Evolutionary conservation across 139 green algal genomes (phyloP).

Genomic region (Chara braunii): DNA sequence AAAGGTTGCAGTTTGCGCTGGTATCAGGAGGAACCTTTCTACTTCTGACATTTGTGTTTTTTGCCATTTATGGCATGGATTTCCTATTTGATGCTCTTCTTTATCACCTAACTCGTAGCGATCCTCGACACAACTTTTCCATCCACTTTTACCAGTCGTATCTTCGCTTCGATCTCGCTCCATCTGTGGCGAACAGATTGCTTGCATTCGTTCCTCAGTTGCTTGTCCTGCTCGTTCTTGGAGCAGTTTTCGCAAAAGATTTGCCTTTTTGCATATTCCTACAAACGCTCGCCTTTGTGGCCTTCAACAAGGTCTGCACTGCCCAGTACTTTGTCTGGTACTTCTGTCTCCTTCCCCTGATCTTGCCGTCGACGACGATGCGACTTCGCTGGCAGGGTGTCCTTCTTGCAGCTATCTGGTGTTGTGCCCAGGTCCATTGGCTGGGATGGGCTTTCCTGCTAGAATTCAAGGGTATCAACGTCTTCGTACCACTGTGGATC

Average conservation of each 20-base stretch:
- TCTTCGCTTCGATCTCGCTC: constrained; percentile 40
- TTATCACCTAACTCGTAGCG: constrained; percentile 66
- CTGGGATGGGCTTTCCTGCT: constrained; percentile 32
- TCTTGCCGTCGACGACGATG: constrained; percentile 11
- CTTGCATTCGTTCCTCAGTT: constrained; percentile 8
- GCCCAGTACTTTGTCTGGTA: constrained; percentile 97
- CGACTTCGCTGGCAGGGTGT: background rate
- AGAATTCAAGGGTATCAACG: constrained; percentile 30
- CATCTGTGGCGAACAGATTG: background rate
- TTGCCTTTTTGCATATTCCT: constrained; percentile 51
- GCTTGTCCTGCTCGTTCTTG: constrained; percentile 14
- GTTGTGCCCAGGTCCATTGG: constrained; percentile 25
- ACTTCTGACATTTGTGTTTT: background rate
- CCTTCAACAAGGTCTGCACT: constrained; percentile 74
- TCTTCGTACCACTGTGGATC: constrained; percentile 20
- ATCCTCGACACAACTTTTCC: constrained; percentile 91
- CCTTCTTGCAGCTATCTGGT: background rate
- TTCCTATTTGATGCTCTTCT: constrained; percentile 59
- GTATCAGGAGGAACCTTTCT: background rate
- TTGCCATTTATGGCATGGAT: background rate
- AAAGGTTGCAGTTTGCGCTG: no score
- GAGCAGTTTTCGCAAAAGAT: constrained; percentile 31
- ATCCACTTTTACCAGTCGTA: constrained; percentile 77
- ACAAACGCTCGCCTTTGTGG: constrained; percentile 75
- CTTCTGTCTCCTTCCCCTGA: constrained; percentile 68